Evolutionary conservation across 345 rosid genomes (phyloP).

Genomic region (Moricandia arvensis): DNA sequence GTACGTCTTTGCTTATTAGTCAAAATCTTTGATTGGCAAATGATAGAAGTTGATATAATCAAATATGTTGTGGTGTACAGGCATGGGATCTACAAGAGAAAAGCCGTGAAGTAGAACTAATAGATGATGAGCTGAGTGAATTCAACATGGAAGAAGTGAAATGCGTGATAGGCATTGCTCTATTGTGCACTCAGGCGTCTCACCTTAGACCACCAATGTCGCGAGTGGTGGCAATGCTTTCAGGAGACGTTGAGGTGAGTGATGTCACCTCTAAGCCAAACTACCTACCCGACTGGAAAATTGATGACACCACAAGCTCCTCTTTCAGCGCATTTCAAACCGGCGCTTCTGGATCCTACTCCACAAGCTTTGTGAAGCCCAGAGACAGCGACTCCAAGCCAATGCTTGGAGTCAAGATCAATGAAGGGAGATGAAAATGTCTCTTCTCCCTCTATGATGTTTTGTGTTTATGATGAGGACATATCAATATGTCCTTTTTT

Average conservation of each 20-base stretch:
- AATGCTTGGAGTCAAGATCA: constrained; percentile 30
- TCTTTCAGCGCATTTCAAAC: constrained; percentile 26
- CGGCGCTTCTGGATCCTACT: constrained; percentile 1
- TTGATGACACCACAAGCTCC: constrained; percentile 40
- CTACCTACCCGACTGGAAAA: constrained; percentile 55
- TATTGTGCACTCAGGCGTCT: constrained; percentile 60
- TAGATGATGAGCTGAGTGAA: constrained; percentile 40
- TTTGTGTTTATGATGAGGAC: not conserved
- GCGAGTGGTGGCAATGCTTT: constrained; percentile 61
- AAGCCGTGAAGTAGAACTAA: constrained; percentile 40
- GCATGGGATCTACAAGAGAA: constrained; percentile 28
- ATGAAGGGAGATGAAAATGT: constrained; percentile 25
- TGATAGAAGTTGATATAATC: too few species aligned
- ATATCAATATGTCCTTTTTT: too few species aligned
- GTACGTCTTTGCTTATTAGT: too few species aligned
- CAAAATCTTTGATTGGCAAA: too few species aligned
- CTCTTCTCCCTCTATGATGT: not conserved
- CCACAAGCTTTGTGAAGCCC: constrained; percentile 23
- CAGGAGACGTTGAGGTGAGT: constrained; percentile 58
- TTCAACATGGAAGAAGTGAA: constrained; percentile 47
- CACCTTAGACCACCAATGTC: constrained; percentile 66
- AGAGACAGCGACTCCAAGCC: not conserved
- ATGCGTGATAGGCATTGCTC: constrained; percentile 53
- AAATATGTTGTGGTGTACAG: constrained; percentile 42
- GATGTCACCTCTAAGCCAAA: constrained; percentile 44